A percentile compares a stretch with the other conserved stretches of the same genome.
Conservation (phyloP, 495 filamentous ascomycete genomes). For the Xylaria castorea region DNA sequence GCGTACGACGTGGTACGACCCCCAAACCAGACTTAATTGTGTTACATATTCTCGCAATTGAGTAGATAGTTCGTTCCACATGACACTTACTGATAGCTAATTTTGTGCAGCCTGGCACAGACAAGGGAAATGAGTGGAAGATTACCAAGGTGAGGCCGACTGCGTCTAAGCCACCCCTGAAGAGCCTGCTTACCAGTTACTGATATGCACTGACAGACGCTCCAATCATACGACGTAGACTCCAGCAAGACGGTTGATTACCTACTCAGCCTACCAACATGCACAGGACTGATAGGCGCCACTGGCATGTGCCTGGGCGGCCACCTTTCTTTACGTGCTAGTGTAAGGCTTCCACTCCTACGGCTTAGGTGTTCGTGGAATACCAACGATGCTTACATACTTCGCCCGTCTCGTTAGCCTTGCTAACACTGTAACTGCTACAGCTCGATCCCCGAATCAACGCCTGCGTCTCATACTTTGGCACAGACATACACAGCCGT, state of each 20-base stretch:
- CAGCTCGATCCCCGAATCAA: conserved; percentile 74
- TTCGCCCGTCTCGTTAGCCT: neutral
- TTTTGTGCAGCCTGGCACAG: conserved; percentile 68
- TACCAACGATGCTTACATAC: neutral
- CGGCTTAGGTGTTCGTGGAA: neutral
- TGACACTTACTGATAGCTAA: neutral
- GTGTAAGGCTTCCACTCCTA: conserved; percentile 44
- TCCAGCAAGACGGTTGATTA: conserved; percentile 73
- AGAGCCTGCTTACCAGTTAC: conserved; percentile 22
- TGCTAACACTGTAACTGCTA: neutral
- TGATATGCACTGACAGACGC: conserved; percentile 57
- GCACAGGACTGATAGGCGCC: conserved; percentile 82
- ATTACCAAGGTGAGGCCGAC: conserved; percentile 67
- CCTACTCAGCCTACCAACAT: conserved; percentile 77
- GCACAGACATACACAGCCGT: conserved; percentile 84
- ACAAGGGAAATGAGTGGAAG: conserved; percentile 87
- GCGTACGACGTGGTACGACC: conserved; percentile 70
- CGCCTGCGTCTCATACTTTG: conserved; percentile 87
- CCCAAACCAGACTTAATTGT: neutral
- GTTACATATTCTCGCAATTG: neutral
- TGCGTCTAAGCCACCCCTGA: neutral
- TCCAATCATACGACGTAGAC: conserved; percentile 91
- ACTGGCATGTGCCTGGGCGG: conserved; percentile 98
- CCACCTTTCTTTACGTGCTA: conserved; percentile 85
- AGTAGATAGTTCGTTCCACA: neutral